These are phyloP conservation scores for Aureobasidium sp. DNA, from an alignment of 2,329 filamentous ascomycete genomes.

Conservation along the genomic window DNA sequence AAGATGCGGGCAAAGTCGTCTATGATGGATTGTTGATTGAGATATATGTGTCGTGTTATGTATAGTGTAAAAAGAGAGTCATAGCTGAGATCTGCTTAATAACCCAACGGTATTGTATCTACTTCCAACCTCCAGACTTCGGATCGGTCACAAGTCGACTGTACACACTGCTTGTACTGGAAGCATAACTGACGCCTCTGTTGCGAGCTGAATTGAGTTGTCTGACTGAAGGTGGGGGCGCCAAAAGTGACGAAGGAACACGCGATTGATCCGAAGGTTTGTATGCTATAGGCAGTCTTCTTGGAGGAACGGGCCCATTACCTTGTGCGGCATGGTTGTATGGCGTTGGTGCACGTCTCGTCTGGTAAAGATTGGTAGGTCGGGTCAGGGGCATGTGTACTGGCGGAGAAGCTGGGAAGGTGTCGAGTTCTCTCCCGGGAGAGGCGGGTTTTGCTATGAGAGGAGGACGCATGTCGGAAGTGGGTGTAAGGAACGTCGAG, in stretches of 20 bases:
- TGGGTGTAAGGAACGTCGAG: neutral
- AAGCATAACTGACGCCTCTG: neutral
- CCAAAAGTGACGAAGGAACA: neutral
- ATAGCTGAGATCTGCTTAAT: too few species aligned
- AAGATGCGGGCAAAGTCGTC: too few species aligned
- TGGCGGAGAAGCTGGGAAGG: neutral
- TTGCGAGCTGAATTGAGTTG: neutral
- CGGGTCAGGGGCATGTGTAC: neutral
- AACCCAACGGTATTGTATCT: neutral
- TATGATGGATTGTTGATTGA: too few species aligned
- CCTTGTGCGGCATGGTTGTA: neutral
- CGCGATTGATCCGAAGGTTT: neutral
- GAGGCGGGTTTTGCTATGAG: neutral
- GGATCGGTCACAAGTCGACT: neutral
- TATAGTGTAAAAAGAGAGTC: too few species aligned
- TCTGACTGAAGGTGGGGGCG: neutral
- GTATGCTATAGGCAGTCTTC: neutral
- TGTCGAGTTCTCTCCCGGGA: neutral
- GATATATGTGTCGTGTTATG: too few species aligned
- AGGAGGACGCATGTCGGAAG: neutral
- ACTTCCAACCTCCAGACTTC: neutral
- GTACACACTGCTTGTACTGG: constrained; percentile 2
- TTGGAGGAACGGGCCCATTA: neutral
- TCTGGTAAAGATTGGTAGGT: neutral
- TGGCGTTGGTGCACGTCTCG: neutral